A percentile compares a stretch with the other conserved stretches of the same genome.
Evolutionary conservation across 352 stramenopile genomes (phyloP).

Genomic region (Phytophthora aleatoria): DNA sequence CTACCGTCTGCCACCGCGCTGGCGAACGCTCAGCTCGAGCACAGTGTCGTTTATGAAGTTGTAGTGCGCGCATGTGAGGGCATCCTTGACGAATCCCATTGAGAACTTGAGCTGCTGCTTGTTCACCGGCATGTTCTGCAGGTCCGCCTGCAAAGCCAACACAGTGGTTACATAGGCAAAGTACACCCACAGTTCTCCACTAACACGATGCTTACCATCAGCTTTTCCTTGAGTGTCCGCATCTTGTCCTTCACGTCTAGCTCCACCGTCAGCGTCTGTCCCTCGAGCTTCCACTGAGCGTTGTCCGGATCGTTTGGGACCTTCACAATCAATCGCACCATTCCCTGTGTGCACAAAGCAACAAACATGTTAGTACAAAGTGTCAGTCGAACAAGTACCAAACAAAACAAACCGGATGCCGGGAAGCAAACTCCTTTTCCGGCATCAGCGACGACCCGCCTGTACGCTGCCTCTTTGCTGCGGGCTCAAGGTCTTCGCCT

Average conservation of each 20-base stretch:
- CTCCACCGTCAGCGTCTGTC: slow-evolving; percentile 90
- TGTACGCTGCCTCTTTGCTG: slow-evolving; percentile 73
- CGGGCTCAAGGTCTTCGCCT: slow-evolving; percentile 52
- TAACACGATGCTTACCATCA: slow-evolving; percentile 55
- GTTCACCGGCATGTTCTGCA: slow-evolving; percentile 93
- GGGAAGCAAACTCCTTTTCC: slow-evolving; percentile 76
- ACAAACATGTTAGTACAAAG: slow-evolving; percentile 6
- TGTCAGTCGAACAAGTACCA: background rate
- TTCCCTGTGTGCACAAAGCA: slow-evolving; percentile 43
- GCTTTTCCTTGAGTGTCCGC: slow-evolving; percentile 91
- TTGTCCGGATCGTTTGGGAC: slow-evolving; percentile 91
- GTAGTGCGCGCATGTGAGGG: slow-evolving; percentile 82
- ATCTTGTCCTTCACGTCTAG: slow-evolving; percentile 91
- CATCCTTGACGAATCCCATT: slow-evolving; percentile 93
- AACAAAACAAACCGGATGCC: slow-evolving; percentile 63
- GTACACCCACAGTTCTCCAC: background rate
- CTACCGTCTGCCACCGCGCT: slow-evolving; percentile 77
- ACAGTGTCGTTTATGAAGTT: slow-evolving; percentile 81
- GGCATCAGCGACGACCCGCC: slow-evolving; percentile 67
- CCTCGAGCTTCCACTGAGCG: slow-evolving; percentile 93
- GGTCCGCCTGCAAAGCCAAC: slow-evolving; percentile 44
- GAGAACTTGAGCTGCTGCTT: slow-evolving; percentile 96
- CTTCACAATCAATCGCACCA: slow-evolving; percentile 70
- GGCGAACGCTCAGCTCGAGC: slow-evolving; percentile 80
- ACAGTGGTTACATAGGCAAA: background rate